A percentile compares a stretch with the other conserved stretches of the same genome.
phyloP scores from a whole-genome alignment of 2,329 filamentous ascomycete genomes.

The Cercospora janseana region DNA sequence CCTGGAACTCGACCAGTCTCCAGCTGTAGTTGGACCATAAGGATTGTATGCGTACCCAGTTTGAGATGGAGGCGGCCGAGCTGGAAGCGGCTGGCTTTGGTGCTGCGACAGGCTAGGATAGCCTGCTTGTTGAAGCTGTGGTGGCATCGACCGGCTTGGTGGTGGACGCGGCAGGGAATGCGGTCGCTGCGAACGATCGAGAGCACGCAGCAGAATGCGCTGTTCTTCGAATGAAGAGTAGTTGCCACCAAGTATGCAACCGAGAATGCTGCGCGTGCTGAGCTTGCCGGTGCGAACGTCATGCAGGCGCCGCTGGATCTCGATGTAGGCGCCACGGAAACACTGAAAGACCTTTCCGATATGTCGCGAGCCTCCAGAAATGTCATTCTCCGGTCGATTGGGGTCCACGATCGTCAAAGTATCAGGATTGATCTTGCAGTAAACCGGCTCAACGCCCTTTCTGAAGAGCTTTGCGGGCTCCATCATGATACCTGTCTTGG shows the following conservation, averaged over 20 bases:
- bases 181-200: constrained; percentile 4
- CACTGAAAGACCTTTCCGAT: constrained; percentile 64
- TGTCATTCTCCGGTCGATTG: constrained; percentile 80
- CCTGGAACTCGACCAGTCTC: constrained; percentile 13
- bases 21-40: constrained; percentile 11
- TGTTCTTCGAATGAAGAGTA: constrained; percentile 65
- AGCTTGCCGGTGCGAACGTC: constrained; percentile 43
- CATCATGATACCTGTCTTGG: constrained; percentile 69
- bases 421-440: constrained; percentile 53
- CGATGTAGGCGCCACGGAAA: constrained; percentile 65
- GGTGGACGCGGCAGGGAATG: background rate
- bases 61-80: constrained; percentile 6
- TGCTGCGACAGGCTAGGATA: constrained; percentile 7
- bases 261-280: constrained; percentile 60
- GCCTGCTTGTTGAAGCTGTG: background rate
- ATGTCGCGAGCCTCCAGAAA: constrained; percentile 78
- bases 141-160: background rate
- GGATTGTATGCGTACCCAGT: constrained; percentile 13
- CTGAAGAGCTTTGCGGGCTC: constrained; percentile 70
- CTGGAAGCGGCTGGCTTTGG: constrained; percentile 6
- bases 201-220: constrained; percentile 7
- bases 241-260: constrained; percentile 70
- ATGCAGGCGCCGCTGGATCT: constrained; percentile 45
- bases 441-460: constrained; percentile 61
- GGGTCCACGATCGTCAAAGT: constrained; percentile 89